phyloP scores from a whole-genome alignment of 306 rosid species.

The Alnus glutinosa region DNA sequence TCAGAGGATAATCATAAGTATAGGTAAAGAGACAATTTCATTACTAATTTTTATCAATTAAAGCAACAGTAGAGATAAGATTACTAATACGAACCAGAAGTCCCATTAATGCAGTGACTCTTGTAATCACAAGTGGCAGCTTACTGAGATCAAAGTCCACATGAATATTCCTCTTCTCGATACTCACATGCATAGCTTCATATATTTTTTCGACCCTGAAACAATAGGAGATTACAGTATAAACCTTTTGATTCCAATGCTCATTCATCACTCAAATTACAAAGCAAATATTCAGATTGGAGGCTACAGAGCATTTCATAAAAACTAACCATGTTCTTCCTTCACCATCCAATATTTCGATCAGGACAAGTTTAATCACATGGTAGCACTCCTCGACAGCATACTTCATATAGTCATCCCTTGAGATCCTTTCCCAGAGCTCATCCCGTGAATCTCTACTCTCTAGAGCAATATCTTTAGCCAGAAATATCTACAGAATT shows the following conservation, averaged over 20 bases:
- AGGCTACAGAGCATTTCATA: constrained; percentile 10
- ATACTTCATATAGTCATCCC: constrained; percentile 91
- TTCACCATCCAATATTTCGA: constrained; percentile 68
- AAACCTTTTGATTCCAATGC: constrained; percentile 15
- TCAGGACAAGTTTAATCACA: constrained; percentile 58
- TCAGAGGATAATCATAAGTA: neutral
- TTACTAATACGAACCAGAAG: constrained; percentile 66
- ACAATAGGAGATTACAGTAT: constrained; percentile 27
- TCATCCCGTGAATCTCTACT: constrained; percentile 69
- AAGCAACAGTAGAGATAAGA: constrained; percentile 9
- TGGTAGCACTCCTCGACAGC: constrained; percentile 93
- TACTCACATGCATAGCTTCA: constrained; percentile 57
- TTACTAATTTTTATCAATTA: neutral
- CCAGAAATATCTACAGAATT: constrained; percentile 54
- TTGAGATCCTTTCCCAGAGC: constrained; percentile 81
- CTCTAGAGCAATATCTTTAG: constrained; percentile 86
- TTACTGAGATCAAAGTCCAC: constrained; percentile 52
- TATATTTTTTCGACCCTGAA: constrained; percentile 81
- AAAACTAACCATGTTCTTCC: constrained; percentile 79
- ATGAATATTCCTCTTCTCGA: constrained; percentile 37
- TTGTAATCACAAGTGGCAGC: constrained; percentile 82
- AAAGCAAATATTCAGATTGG: constrained; percentile 3
- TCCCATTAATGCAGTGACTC: constrained; percentile 88
- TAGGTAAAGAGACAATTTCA: too few relatives aligned
- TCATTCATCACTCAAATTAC: constrained; percentile 9